Evolutionary conservation across 768 basidiomycete species (phyloP), one percentile per base, ranked within the genome.

Genomic region (Macrolepiota albuminosa): DNA sequence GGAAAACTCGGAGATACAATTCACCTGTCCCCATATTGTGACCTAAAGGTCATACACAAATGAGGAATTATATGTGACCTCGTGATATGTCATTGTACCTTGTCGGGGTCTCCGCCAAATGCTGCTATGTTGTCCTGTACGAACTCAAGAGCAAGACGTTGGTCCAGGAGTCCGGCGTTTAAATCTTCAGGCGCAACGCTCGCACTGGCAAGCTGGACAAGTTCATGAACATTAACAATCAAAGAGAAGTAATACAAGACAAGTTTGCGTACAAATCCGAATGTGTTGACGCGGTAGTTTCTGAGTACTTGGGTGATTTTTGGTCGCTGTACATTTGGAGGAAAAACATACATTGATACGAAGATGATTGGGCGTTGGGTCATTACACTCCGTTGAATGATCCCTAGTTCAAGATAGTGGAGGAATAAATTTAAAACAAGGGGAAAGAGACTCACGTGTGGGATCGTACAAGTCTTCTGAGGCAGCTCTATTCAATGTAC

Each of bases 91-190:
- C 6, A 26, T 39, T 21, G 42, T 65, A 77, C 84, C 72, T 85
- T 87, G 13, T 70, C 62, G 14, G 81, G 80, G 69, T 87, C 82
- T 1, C 87, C 87, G 13, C 86, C 86, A 65, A 89, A 89, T 3
- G 78, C 77, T 3, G 73, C 78, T 18, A 89, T 83, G 64, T 90
- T 86, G n/a, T 84, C 73, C 61, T 87, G 80, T 0, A 89, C 71
- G 69, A 87, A 90, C 16, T 72, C 63, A 0, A 91, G 70, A 0
- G 86, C 85, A 36, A 76, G 72, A 1, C 77, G 72, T 69, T 89
- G 86, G 67, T 91, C 88, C 37, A 72, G 73, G 16, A 88, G 70
- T 14, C 87, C 87, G 2, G 78, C 77, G 61, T 88, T 87, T 31
- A 85, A 71, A 61, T 85, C 81, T 61, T 80, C 66, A 0, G 80